Base-by-base conservation (phyloP, 441 rosid genomes). In the Omphalea diandra region DNA sequence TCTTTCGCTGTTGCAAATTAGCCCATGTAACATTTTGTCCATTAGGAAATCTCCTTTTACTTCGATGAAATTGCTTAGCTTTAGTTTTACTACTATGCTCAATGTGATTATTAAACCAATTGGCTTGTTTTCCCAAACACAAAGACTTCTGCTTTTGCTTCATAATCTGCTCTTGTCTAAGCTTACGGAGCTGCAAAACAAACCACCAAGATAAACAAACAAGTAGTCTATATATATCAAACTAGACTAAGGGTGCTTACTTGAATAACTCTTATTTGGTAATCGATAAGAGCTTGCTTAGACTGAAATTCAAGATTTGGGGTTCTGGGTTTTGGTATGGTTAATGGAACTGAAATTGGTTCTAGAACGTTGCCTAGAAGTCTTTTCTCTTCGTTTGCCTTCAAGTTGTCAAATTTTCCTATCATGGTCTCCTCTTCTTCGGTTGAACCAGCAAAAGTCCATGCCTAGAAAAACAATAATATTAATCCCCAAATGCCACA, bases 261-360 rank as follows among this genome's bases (percentile, higher is more conserved):
- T 68, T 85, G 87, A 70, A 83, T 54, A 36, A 85, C 85, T 76
- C 82, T 75, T 65, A 84, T 83, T 87, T 85, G 92, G 53, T 82
- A 76, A 71, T 83, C 89, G 65, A 83, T 84, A 15, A 86, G 78
- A 58, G 86, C 82, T 79, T 85, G 90, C 73, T 79, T 87, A 7
- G 86, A 78, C 52, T 76, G 82, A 65, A 83, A 74, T 18, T 69
- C 76, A 43, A 61, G 46, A 67, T 49, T 54, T 22, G 54, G 22
- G 55, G 18, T 58, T 15, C 46, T 46, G 56, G 31, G 68, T 27
- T 75, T 69, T 3, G 59, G 66, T 5, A 44, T 27, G 3, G 47
- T 26, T 27, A n/a, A 41, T 61, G 75, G 57, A 49, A 26, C 69
- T 67, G 71, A 49, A 70, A 27, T 36, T 57, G 82, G 36, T 44